Evolutionary conservation across 768 basidiomycete genomes (phyloP).

Genomic region (Mycena maculata): DNA sequence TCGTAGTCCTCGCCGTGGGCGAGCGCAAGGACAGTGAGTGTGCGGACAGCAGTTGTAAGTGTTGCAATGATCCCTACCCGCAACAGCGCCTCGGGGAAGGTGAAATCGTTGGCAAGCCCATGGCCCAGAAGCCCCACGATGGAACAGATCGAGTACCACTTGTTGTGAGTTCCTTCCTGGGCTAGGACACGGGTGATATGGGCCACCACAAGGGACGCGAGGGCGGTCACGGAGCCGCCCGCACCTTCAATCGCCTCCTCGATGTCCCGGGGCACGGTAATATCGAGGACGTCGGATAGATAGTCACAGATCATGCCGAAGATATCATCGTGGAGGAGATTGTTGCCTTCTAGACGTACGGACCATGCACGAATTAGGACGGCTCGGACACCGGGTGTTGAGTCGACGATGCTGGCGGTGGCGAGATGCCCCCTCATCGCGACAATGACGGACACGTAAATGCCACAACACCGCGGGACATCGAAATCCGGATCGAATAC

Average conservation of each 20-base stretch:
- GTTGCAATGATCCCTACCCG: not conserved
- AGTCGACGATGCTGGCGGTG: not conserved
- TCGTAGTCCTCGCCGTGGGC: no score
- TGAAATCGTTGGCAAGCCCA: no score
- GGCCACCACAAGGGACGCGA: not conserved
- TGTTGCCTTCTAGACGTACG: not conserved
- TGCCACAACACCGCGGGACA: not conserved
- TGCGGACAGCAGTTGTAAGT: not conserved
- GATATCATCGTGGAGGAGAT: not conserved
- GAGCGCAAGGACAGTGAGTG: not conserved
- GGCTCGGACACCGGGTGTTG: not conserved
- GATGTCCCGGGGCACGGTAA: not conserved
- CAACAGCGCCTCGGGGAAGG: not conserved
- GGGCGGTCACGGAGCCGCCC: not conserved
- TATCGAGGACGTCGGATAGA: not conserved
- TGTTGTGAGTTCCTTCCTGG: not conserved
- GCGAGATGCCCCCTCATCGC: not conserved
- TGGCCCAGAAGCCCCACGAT: not conserved
- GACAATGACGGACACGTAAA: not conserved
- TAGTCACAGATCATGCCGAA: not conserved
- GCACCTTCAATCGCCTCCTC: constrained; percentile 7
- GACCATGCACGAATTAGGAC: not conserved
- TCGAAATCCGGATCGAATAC: not conserved
- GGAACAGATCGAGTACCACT: not conserved
- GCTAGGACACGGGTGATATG: not conserved